Evolutionary conservation across 768 basidiomycete species (phyloP), one percentile per base, ranked within the genome.

Genomic region (Termitomyces sp.): DNA sequence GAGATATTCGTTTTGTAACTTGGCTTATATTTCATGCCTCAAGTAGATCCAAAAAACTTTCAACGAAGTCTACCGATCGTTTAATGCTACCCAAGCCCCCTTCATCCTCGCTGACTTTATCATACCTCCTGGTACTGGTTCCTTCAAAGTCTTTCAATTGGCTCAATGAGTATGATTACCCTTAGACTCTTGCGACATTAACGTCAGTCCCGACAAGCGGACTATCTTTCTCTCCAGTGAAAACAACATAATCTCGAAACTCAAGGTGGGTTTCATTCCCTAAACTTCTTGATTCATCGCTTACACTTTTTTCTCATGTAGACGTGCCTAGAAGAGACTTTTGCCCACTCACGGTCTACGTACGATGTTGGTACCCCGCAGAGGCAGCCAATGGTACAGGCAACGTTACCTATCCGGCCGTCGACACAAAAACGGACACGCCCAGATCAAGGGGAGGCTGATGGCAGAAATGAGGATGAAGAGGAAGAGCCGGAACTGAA

Each of bases 171-270:
- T 28, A 28, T 2, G 36, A 33, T 22, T 20, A 28, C 14, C 16
- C 32, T 33, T 61, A 94, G 92, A 86, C 57, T 76, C 83, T 0
- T 91, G 85, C 65, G 97, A 99, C 67, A 85, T 99, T 66, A 99
- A 99, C 60, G 90, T 98, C 58, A 92, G 87, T 60, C 96, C 97
- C 0, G 97, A 98, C 74, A 99, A 98, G 67, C 81, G 96, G n/a
- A 95, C 93, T 0, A 89, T 98, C 38, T 86, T 97, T 52, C 66
- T 99, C 12, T 94, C 98, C 64, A 87, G 87, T 68, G 96, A 99
- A 69, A 78, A 77, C 12, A 88, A 88, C 59, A 72, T 99, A 18
- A 78, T 98, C 0, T 72, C 81, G 3, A 84, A 86, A 0, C 77
- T 98, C 42, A 94, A 91, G 75, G 93, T 93, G 14, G 70, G 33